These are phyloP conservation scores for Sclerotinia spermophila DNA, from an alignment of 2,329 filamentous ascomycete genomes.

Conservation along the genomic window DNA sequence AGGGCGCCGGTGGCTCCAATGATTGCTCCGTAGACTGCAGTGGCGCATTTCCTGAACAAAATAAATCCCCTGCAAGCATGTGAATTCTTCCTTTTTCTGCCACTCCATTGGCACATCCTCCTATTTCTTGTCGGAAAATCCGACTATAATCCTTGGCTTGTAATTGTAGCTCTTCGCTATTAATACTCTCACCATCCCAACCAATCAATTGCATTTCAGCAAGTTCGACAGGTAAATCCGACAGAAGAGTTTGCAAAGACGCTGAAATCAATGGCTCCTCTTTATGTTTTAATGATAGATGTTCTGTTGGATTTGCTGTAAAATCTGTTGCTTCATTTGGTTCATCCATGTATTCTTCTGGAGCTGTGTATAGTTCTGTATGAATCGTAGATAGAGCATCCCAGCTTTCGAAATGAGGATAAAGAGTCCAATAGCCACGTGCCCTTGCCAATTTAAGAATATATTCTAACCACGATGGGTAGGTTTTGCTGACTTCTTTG, in stretches of 20 bases:
- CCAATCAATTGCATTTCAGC: conserved; percentile 55
- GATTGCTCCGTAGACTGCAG: conserved; percentile 1
- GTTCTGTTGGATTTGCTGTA: conserved; percentile 31
- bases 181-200: conserved; percentile 56
- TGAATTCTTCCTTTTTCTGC: conserved; percentile 23
- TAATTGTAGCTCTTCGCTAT: conserved; percentile 41
- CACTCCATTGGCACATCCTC: conserved; percentile 51
- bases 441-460: conserved; percentile 71
- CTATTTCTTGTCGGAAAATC: conserved; percentile 60
- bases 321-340: conserved; percentile 24
- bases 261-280: conserved; percentile 43
- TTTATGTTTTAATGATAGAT: conserved; percentile 30
- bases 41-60: conserved; percentile 31
- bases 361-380: conserved; percentile 66
- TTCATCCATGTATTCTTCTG: conserved; percentile 59
- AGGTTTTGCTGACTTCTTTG: conserved; percentile 63
- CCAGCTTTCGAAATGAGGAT: conserved; percentile 58
- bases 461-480: conserved; percentile 76
- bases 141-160: conserved; percentile 51
- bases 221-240: conserved; percentile 42
- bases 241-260: conserved; percentile 50
- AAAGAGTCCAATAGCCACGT: conserved; percentile 74
- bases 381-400: conserved; percentile 67
- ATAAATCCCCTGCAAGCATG: conserved; percentile 29
- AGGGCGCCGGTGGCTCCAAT: background rate